phyloP scores from a whole-genome alignment of 1,284 basidiomycete genomes.

The Puccinia horiana region DNA sequence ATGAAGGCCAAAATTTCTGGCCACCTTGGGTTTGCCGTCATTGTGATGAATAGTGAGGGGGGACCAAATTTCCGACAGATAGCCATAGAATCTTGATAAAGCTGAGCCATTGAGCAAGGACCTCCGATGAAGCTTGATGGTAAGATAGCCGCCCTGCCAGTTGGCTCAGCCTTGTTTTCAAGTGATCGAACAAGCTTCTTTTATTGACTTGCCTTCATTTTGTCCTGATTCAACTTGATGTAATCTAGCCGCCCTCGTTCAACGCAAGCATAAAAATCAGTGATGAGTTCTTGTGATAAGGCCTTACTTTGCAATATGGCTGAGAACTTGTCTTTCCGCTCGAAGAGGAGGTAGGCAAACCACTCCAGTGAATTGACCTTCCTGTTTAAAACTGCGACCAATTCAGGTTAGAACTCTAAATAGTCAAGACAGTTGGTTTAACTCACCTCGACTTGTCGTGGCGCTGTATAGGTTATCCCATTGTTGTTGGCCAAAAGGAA shows the following conservation, averaged over 20 bases:
- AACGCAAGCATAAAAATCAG: background rate
- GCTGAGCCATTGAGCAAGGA: slow-evolving; percentile 58
- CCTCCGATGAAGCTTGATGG: slow-evolving; percentile 60
- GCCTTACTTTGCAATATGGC: background rate
- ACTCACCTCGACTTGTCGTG: too few species aligned
- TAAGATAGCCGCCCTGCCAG: slow-evolving; percentile 55
- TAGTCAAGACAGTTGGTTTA: background rate
- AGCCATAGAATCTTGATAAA: slow-evolving; percentile 59
- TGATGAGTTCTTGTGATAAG: background rate
- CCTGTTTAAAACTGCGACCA: background rate
- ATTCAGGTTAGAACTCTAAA: too few species aligned
- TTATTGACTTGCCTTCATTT: slow-evolving; percentile 5
- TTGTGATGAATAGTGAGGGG: slow-evolving; percentile 60
- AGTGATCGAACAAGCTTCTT: background rate
- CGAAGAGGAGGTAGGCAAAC: background rate
- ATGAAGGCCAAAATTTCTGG: background rate
- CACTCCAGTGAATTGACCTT: background rate
- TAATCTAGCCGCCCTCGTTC: background rate
- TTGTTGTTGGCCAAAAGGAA: background rate
- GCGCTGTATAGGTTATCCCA: background rate
- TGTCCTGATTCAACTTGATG: background rate
- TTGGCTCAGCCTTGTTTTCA: background rate
- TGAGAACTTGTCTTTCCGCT: background rate
- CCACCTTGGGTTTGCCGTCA: slow-evolving; percentile 61
- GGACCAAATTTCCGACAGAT: slow-evolving; percentile 56